phyloP scores from a whole-genome alignment of 2,329 filamentous ascomycete species.

The Arthrinium puccinioides region DNA sequence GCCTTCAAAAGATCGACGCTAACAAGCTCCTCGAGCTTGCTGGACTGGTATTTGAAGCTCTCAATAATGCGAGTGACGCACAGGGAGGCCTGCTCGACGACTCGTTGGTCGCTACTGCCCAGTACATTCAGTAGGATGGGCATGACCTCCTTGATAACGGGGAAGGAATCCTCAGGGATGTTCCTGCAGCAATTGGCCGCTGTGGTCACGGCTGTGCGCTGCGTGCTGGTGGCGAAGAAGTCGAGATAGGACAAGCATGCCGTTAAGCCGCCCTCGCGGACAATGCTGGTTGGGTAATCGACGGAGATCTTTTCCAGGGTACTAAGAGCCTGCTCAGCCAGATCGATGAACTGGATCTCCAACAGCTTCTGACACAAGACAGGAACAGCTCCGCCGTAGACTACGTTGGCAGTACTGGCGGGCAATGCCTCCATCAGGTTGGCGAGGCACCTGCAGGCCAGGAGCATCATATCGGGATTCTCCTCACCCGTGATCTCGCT shows the following conservation, averaged over 20 bases:
- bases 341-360: slow-evolving; percentile 93
- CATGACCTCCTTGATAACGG: slow-evolving; percentile 92
- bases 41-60: slow-evolving; percentile 85
- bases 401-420: slow-evolving; percentile 86
- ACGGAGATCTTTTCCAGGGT: slow-evolving; percentile 96
- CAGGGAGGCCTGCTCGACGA: slow-evolving; percentile 92
- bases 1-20: slow-evolving; percentile 80
- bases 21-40: slow-evolving; percentile 86
- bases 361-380: slow-evolving; percentile 90
- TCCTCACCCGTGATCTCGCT: slow-evolving; percentile 76
- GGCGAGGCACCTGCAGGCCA: slow-evolving; percentile 90
- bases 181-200: slow-evolving; percentile 98
- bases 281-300: slow-evolving; percentile 91
- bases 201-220: slow-evolving; percentile 92
- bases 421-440: slow-evolving; percentile 97
- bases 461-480: slow-evolving; percentile 93
- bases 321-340: slow-evolving; percentile 93
- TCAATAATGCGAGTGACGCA: slow-evolving; percentile 95
- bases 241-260: slow-evolving; percentile 95
- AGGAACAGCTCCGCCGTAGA: slow-evolving; percentile 94
- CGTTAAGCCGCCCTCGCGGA: slow-evolving; percentile 88
- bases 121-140: slow-evolving; percentile 87
- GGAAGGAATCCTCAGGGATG: slow-evolving; percentile 88
- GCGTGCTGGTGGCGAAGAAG: slow-evolving; percentile 95
- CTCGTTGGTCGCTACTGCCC: slow-evolving; percentile 86